Evolutionary conservation across 1,284 basidiomycete species (phyloP).

Genomic region (Fomes fomentarius): DNA sequence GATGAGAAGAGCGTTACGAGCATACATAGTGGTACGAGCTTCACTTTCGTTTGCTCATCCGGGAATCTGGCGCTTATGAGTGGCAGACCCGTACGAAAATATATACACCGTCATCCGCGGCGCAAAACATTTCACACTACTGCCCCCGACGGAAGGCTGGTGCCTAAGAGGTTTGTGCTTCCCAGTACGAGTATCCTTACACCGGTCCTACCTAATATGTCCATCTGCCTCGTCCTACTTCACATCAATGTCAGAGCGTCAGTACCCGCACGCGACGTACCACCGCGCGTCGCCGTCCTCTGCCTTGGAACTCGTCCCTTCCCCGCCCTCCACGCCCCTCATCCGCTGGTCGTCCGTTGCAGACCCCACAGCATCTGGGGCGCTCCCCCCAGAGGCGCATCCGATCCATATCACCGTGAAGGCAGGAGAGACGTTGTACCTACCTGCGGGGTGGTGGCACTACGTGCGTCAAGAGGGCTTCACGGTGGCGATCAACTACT

Average conservation of each 20-base stretch:
- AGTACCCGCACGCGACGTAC: conserved; percentile 74
- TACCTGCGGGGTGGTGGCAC: conserved; percentile 93
- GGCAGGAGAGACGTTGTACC: conserved; percentile 83
- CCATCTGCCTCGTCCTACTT: not conserved
- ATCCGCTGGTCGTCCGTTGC: conserved; percentile 78
- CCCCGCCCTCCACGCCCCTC: conserved; percentile 38
- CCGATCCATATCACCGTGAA: conserved; percentile 68
- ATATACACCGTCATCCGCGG: conserved; percentile 87
- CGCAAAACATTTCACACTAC: conserved; percentile 80
- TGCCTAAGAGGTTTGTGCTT: conserved; percentile 67
- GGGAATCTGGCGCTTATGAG: not conserved
- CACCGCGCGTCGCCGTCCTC: conserved; percentile 40
- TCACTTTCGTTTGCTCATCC: not conserved
- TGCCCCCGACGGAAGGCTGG: conserved; percentile 88
- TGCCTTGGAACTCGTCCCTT: conserved; percentile 50
- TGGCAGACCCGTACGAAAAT: conserved; percentile 88
- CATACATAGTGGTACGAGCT: conserved; percentile 74
- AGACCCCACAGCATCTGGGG: conserved; percentile 52
- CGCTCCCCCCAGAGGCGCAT: conserved; percentile 53
- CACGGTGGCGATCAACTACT: conserved; percentile 86
- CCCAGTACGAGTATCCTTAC: not conserved
- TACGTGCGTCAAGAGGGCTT: conserved; percentile 71
- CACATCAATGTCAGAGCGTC: conserved; percentile 49
- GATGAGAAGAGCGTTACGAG: conserved; percentile 77
- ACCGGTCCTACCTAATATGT: not conserved